phyloP scores from a whole-genome alignment of 345 rosid species.

The Populus alba region DNA sequence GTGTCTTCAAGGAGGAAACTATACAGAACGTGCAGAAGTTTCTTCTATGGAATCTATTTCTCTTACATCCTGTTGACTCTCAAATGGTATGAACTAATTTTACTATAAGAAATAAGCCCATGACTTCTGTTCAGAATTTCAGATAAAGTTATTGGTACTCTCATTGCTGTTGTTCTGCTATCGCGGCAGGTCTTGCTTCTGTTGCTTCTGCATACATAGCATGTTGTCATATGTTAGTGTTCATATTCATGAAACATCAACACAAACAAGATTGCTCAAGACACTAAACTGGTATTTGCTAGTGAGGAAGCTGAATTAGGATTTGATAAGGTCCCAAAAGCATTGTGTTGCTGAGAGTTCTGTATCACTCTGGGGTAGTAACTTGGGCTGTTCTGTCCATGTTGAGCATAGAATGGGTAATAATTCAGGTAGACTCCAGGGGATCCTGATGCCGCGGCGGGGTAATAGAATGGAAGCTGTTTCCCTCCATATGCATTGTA shows the following conservation, averaged over 20 bases:
- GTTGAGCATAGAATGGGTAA: background rate
- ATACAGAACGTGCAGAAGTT: background rate
- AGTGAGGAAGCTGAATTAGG: background rate
- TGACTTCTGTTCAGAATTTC: background rate
- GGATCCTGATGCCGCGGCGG: background rate
- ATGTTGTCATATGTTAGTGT: background rate
- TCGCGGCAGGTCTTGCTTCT: background rate
- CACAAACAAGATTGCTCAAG: background rate
- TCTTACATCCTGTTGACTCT: background rate
- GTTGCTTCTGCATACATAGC: background rate
- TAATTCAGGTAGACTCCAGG: background rate
- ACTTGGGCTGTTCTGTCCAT: background rate
- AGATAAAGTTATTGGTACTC: background rate
- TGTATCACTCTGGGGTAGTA: background rate
- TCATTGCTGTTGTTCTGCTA: background rate
- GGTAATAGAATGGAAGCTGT: background rate
- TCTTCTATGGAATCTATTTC: background rate
- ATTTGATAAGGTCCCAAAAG: background rate
- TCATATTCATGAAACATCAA: background rate
- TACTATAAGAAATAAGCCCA: background rate
- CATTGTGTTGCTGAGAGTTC: background rate
- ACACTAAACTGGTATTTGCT: background rate
- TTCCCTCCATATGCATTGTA: background rate
- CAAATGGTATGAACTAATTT: background rate
- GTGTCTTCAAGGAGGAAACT: background rate